A percentile compares a stretch with the other conserved stretches of the same genome.
These are phyloP conservation scores for Glebionis coronaria DNA, from an alignment of 129 eudicot species.

Conservation along the genomic window DNA sequence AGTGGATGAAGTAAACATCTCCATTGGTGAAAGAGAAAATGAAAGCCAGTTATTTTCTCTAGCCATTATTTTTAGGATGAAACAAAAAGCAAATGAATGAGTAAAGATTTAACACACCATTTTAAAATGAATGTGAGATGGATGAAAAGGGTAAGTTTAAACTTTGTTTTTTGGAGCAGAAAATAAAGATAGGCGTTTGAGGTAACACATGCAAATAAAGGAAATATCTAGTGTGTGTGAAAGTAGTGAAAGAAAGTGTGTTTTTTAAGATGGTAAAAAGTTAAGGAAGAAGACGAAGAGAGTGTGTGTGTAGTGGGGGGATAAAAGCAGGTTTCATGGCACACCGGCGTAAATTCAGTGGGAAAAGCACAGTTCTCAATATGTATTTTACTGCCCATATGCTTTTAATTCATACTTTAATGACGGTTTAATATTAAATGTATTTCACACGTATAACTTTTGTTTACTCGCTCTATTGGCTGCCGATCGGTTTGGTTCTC, in stretches of 20 bases:
- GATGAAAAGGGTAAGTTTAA: not conserved
- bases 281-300: not conserved
- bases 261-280: slow-evolving; percentile 25
- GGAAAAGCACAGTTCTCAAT: slow-evolving; percentile 32
- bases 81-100: not conserved
- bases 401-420: slow-evolving; percentile 24
- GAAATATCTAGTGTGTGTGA: not conserved
- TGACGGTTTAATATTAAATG: not conserved
- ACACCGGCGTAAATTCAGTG: slow-evolving; percentile 35
- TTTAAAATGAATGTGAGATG: slow-evolving; percentile 12
- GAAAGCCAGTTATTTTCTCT: slow-evolving; percentile 60
- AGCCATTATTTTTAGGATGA: slow-evolving; percentile 41
- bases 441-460: not conserved
- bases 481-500: too few species aligned
- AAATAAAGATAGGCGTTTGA: not conserved
- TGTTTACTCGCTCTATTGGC: too few species aligned
- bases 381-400: slow-evolving; percentile 29
- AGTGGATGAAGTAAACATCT: slow-evolving; percentile 42
- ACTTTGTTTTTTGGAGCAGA: not conserved
- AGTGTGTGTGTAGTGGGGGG: slow-evolving; percentile 26
- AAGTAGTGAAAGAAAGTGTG: slow-evolving; percentile 13
- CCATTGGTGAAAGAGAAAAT: slow-evolving; percentile 59
- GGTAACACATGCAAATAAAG: slow-evolving; percentile 5
- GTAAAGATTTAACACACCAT: not conserved
- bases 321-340: slow-evolving; percentile 30